Percentiles rank a stretch among this genome's conserved stretches.
Conservation (phyloP, 2,329 filamentous ascomycete genomes). For the Arthroderma uncinatum region DNA sequence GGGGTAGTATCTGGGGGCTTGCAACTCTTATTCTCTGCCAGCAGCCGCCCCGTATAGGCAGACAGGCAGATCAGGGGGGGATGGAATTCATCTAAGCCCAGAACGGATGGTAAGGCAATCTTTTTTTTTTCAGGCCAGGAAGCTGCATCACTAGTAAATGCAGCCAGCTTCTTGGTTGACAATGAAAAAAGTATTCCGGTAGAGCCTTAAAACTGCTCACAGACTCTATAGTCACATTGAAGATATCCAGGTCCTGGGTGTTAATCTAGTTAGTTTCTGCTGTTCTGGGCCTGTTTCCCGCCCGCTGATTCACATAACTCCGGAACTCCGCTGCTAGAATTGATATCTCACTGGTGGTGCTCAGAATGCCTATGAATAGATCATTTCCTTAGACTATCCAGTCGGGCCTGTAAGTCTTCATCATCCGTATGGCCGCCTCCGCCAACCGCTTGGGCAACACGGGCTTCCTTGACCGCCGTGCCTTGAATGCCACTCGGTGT, state of each 20-base stretch:
- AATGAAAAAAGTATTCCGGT: not conserved
- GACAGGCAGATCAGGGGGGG: too few relatives aligned
- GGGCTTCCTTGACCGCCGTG: constrained; percentile 58
- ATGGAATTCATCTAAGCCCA: not conserved
- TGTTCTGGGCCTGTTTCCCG: not conserved
- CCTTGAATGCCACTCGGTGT: constrained; percentile 76
- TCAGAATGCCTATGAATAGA: not conserved
- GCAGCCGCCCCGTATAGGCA: not conserved
- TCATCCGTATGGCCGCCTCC: constrained; percentile 52
- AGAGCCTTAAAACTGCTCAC: not conserved
- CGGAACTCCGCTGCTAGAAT: constrained; percentile 11
- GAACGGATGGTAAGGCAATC: not conserved
- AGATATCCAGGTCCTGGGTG: not conserved
- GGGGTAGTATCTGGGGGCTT: not conserved
- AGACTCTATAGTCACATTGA: not conserved
- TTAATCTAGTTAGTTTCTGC: not conserved
- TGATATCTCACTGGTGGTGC: not conserved
- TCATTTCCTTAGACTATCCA: constrained; percentile 67
- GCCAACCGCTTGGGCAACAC: constrained; percentile 77
- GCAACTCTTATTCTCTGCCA: not conserved
- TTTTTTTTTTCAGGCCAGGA: not conserved
- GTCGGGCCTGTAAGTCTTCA: constrained; percentile 83
- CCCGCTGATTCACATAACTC: constrained; percentile 4
- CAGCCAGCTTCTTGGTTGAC: not conserved
- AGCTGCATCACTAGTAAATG: not conserved